Base-by-base conservation (phyloP, 2,329 filamentous ascomycete genomes). In the Cephalotrichum gorgonifer region DNA sequence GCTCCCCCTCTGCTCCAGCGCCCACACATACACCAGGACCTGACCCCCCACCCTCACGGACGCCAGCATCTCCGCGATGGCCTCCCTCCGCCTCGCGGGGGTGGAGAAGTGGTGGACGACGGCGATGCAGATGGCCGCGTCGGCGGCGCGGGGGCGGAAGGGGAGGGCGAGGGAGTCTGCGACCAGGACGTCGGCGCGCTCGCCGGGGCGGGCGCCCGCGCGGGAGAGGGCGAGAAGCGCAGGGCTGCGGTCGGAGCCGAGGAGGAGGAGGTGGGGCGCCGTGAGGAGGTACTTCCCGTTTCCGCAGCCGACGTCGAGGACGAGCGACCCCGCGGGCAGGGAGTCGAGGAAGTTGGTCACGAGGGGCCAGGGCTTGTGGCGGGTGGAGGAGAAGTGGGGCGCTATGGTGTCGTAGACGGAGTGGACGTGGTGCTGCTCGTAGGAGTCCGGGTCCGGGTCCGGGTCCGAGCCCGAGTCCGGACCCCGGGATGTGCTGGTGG, bases 91-190 rank as follows among this genome's bases (percentile, higher is more conserved):
- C 50, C 93, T 76, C 45, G 74, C 75, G 11, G 74, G 72, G 6
- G 90, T 95, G 14, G 88, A 94, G 47, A 97, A 73, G 69, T 98
- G 93, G 68, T 97, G 93, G 28, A 97, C 74, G 11, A 97, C 93
- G 44, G 93, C 93, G 59, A 98, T 90, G 59, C 85, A 93, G 55
- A 97, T 93, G 50, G 81, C 89, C 63, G 97, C 97, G 66, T 97
- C 91, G 62, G 58, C 71, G 54, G 55, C 62, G 52, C 57, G 58
- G 7, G 57, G 51, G 39, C 79, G 85, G 64, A 95, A 91, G 4
- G 93, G 93, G 20, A 96, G 75, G n/a, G 75, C 74, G 8, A 97
- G 75, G 45, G 82, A 85, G 64, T 97, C 91, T 31, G 90, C 90
- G 38, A 95, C 81, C 28, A 88, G 64, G 17, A 84, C 79, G 53